Conservation (phyloP, 495 filamentous ascomycete species). For the Xanthoparmelia taractica region DNA sequence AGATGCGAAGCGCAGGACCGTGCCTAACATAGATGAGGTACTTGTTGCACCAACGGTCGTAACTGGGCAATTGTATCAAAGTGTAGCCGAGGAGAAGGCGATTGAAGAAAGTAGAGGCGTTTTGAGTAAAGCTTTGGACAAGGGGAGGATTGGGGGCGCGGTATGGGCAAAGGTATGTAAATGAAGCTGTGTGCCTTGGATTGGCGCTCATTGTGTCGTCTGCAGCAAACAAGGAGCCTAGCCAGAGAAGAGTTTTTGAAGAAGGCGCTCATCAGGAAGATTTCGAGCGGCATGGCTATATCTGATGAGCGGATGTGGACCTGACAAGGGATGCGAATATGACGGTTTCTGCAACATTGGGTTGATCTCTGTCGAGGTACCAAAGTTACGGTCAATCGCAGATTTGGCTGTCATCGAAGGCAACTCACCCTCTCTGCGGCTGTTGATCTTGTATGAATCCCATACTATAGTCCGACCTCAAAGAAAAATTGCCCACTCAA, state of each 20-base stretch:
- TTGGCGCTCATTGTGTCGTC: constrained; percentile 7
- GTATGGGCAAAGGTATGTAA: constrained; percentile 64
- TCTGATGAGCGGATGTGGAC: constrained; percentile 29
- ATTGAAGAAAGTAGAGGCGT: constrained; percentile 80
- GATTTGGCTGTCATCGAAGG: background rate
- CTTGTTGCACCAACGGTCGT: constrained; percentile 92
- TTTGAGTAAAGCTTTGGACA: constrained; percentile 72
- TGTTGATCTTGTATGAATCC: background rate
- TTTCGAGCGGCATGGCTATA: constrained; percentile 75
- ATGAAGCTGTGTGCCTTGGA: background rate
- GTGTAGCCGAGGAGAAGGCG: constrained; percentile 77
- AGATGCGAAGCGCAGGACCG: constrained; percentile 44
- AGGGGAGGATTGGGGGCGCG: constrained; percentile 68
- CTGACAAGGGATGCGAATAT: constrained; percentile 5
- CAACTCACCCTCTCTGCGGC: background rate
- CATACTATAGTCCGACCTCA: background rate
- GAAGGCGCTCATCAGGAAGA: constrained; percentile 83
- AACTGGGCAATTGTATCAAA: constrained; percentile 80
- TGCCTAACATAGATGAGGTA: constrained; percentile 74
- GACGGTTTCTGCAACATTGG: background rate
- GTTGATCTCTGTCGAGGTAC: background rate
- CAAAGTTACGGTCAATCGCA: background rate
- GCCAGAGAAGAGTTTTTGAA: constrained; percentile 87
- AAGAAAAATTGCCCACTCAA: background rate
- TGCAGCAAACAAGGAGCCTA: constrained; percentile 64